Evolutionary conservation across 768 basidiomycete genomes (phyloP).

Genomic region (Boletus pseudo-olivaceus): DNA sequence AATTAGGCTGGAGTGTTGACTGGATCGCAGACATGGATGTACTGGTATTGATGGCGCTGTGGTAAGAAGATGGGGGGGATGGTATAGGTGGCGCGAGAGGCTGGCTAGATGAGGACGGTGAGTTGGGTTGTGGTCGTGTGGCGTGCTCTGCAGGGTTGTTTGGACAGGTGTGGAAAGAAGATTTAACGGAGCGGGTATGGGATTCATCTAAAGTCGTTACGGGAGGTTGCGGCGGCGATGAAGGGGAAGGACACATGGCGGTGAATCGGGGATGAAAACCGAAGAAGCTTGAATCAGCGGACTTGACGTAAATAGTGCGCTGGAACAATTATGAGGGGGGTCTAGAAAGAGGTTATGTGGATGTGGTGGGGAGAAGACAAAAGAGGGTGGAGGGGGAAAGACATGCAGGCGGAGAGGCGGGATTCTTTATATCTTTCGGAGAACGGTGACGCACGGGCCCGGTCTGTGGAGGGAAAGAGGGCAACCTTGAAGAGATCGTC

Average conservation of each 20-base stretch:
- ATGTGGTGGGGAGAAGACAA: slow-evolving; percentile 2
- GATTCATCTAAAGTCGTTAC: slow-evolving; percentile 16
- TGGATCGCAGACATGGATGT: slow-evolving; percentile 19
- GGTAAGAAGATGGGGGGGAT: slow-evolving; percentile 6
- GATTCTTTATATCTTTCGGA: slow-evolving; percentile 24
- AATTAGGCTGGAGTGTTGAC: slow-evolving; percentile 20
- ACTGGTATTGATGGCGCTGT: slow-evolving; percentile 9
- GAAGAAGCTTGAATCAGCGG: slow-evolving; percentile 11
- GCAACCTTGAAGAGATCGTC: slow-evolving; percentile 15
- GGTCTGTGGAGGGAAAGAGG: slow-evolving; percentile 16
- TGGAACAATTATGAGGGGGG: slow-evolving; percentile 8
- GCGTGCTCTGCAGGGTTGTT: slow-evolving; percentile 4
- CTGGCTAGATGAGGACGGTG: slow-evolving; percentile 13
- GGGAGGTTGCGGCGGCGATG: slow-evolving; percentile 25
- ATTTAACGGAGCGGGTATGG: slow-evolving; percentile 7
- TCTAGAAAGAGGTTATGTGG: slow-evolving; percentile 17
- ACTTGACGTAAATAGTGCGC: slow-evolving; percentile 23
- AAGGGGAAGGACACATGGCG: slow-evolving; percentile 25
- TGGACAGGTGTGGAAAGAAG: background rate
- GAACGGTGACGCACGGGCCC: slow-evolving; percentile 30
- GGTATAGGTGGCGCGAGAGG: slow-evolving; percentile 22
- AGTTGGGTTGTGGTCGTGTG: slow-evolving; percentile 5
- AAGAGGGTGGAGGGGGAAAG: slow-evolving; percentile 7
- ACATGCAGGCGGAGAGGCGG: slow-evolving; percentile 5
- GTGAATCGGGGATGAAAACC: slow-evolving; percentile 22